These are phyloP conservation scores for Papiliotrema fonsecae DNA, from an alignment of 1,284 basidiomycete species.

Conservation along the genomic window DNA sequence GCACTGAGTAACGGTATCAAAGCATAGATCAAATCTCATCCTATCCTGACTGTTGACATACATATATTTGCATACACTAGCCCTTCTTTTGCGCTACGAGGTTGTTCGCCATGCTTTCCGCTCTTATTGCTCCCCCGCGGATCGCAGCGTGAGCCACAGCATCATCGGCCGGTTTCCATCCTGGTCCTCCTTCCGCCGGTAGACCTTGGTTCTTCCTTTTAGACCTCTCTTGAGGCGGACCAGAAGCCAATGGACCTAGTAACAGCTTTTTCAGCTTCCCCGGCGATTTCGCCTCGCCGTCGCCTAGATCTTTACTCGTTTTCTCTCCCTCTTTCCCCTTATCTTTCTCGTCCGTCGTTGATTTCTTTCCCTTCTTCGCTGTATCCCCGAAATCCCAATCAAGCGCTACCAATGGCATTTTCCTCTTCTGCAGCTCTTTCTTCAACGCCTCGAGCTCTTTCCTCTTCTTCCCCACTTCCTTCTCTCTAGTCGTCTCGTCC, in stretches of 20 bases:
- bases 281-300: background rate
- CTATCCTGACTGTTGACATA: too few species aligned
- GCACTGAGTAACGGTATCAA: too few species aligned
- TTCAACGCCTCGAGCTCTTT: constrained; percentile 14
- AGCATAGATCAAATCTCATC: too few species aligned
- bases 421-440: constrained; percentile 13
- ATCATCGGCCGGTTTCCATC: constrained; percentile 23
- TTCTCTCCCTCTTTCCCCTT: too few species aligned
- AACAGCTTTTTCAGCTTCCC: constrained; percentile 5
- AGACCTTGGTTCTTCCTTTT: background rate
- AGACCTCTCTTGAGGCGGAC: constrained; percentile 1
- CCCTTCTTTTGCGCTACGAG: constrained; percentile 1
- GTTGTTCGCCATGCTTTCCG: constrained; percentile 7
- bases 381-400: constrained; percentile 3
- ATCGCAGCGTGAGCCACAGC: constrained; percentile 18
- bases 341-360: background rate
- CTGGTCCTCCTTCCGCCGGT: constrained; percentile 10
- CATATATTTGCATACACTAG: background rate
- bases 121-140: constrained; percentile 2
- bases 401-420: constrained; percentile 2
- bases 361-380: background rate
- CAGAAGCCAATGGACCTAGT: constrained; percentile 1
- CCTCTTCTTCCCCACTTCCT: constrained; percentile 8
- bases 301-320: background rate
- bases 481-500: constrained; percentile 7